phyloP scores from a whole-genome alignment of 202 grass and related monocot species.

The Carex arenaria region DNA sequence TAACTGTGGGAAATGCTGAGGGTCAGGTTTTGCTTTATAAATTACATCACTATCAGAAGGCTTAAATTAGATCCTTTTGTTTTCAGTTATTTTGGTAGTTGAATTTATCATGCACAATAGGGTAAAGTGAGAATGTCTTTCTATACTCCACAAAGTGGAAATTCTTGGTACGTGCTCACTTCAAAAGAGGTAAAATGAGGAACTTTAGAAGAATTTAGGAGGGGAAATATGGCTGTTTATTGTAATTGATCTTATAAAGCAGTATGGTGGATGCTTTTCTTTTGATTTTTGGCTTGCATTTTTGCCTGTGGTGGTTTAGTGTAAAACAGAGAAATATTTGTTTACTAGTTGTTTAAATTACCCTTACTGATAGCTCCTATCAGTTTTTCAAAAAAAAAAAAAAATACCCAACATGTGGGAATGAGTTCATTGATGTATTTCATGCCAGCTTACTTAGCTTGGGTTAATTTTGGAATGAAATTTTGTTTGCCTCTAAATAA shows the following conservation, averaged over 20 bases:
- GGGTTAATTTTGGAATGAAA: background rate
- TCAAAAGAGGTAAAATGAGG: background rate
- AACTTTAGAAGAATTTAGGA: background rate
- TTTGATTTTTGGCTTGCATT: background rate
- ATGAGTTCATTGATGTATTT: background rate
- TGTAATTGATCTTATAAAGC: background rate
- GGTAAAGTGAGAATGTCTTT: no score
- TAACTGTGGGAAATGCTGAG: slow-evolving; percentile 58
- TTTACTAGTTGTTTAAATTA: background rate
- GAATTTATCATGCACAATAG: background rate
- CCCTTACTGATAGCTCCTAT: background rate
- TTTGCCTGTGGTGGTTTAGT: background rate
- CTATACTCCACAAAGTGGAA: no score
- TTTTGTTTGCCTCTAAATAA: background rate
- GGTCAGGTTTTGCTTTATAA: slow-evolving; percentile 72
- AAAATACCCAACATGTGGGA: background rate
- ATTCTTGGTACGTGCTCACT: background rate
- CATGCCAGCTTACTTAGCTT: background rate
- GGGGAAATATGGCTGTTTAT: background rate
- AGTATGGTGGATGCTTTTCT: background rate
- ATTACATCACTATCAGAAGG: slow-evolving; percentile 75
- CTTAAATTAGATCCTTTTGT: slow-evolving; percentile 27
- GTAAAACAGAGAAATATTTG: background rate
- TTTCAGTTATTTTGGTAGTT: background rate
- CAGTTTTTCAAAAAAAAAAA: background rate